Conservation (phyloP, 495 filamentous ascomycete species). For the Lasiosphaeria miniovina region DNA sequence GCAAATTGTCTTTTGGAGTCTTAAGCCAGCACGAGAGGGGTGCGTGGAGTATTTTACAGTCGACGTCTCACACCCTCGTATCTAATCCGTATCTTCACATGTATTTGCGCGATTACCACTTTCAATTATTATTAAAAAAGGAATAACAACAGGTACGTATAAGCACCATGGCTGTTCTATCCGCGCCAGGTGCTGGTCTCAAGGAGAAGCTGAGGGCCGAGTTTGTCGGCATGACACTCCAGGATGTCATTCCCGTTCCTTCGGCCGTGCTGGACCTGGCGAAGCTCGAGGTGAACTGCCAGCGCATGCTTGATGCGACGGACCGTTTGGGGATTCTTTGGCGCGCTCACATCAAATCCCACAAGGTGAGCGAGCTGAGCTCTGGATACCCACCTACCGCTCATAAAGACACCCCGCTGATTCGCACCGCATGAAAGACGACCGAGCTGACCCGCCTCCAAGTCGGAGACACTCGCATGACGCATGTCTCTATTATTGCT, state of each 20-base stretch:
- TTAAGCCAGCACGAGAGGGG: no score
- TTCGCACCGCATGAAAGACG: constrained; percentile 38
- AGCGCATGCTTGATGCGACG: constrained; percentile 66
- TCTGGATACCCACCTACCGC: not conserved
- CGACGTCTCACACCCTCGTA: no score
- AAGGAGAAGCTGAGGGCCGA: constrained; percentile 42
- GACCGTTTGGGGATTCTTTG: constrained; percentile 61
- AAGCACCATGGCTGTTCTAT: constrained; percentile 16
- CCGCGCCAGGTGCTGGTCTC: constrained; percentile 17
- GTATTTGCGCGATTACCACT: no score
- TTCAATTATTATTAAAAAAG: no score
- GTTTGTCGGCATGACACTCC: constrained; percentile 62
- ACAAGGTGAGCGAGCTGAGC: constrained; percentile 57
- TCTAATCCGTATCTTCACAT: no score
- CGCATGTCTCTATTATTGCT: constrained; percentile 64
- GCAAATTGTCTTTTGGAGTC: no score
- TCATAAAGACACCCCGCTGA: not conserved
- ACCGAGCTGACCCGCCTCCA: constrained; percentile 70
- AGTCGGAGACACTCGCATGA: constrained; percentile 52
- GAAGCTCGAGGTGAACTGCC: constrained; percentile 67
- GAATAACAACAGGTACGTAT: not conserved
- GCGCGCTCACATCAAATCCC: constrained; percentile 81
- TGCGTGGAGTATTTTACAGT: no score
- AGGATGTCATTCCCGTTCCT: constrained; percentile 58
- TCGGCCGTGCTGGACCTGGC: constrained; percentile 67